phyloP scores from a whole-genome alignment of 2,329 filamentous ascomycete species.

The Bipolaris gigantea region DNA sequence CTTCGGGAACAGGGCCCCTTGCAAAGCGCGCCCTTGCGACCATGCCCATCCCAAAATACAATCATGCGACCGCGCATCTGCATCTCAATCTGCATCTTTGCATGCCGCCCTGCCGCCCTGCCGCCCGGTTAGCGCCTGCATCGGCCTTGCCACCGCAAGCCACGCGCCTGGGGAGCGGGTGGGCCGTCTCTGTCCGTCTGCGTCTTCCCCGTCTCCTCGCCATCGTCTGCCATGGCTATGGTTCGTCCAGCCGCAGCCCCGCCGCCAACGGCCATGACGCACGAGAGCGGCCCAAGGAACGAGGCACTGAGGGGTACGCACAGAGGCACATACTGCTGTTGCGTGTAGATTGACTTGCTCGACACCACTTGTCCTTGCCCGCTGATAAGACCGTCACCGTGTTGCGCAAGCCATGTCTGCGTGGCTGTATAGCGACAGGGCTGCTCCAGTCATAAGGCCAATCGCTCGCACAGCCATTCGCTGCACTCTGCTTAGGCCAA shows the following conservation, averaged over 20 bases:
- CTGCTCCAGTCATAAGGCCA: constrained; percentile 28
- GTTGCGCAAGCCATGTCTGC: constrained; percentile 22
- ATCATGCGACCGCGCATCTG: constrained; percentile 13
- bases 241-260: constrained; percentile 2
- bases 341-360: constrained; percentile 25
- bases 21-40: constrained; percentile 10
- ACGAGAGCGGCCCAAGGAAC: background rate
- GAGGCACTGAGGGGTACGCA: background rate
- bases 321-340: constrained; percentile 21
- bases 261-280: constrained; percentile 10
- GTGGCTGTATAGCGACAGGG: constrained; percentile 22
- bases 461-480: constrained; percentile 38
- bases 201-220: too few relatives aligned
- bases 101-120: constrained; percentile 3
- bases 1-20: constrained; percentile 16
- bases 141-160: constrained; percentile 6
- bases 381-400: constrained; percentile 17
- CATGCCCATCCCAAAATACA: constrained; percentile 13
- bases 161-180: constrained; percentile 16
- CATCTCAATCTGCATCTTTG: background rate
- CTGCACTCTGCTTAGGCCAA: constrained; percentile 20
- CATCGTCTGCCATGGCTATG: background rate
- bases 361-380: constrained; percentile 3
- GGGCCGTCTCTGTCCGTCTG: constrained; percentile 6
- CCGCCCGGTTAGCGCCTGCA: constrained; percentile 5